Percentiles rank a stretch among this genome's conserved stretches.
phyloP scores from a whole-genome alignment of 2,329 filamentous ascomycete genomes.

The Aureobasidium lini region DNA sequence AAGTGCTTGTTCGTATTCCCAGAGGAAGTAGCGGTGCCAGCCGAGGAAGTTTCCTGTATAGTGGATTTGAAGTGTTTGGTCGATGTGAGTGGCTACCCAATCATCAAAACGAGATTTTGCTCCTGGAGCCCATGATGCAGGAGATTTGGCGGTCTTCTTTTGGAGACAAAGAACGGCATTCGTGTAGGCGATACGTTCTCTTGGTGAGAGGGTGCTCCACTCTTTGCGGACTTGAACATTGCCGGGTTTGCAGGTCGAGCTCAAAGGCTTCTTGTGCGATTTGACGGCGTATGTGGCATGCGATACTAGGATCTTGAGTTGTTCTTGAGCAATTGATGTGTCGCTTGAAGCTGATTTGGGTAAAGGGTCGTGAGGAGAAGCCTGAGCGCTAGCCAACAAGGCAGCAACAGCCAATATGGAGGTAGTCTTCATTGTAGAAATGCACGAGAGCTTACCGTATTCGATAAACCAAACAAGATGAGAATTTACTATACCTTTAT shows the following conservation, averaged over 20 bases:
- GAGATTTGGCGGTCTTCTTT: slow-evolving; percentile 21
- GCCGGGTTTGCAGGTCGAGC: not conserved
- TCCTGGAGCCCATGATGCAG: slow-evolving; percentile 15
- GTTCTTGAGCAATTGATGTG: not conserved
- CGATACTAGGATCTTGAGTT: not conserved
- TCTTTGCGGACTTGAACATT: slow-evolving; percentile 15
- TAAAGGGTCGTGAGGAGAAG: not conserved
- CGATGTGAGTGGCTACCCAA: slow-evolving; percentile 16
- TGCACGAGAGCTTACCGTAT: not conserved
- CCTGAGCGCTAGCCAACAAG: not conserved
- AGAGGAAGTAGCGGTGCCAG: slow-evolving; percentile 33
- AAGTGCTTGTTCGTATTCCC: slow-evolving; percentile 34
- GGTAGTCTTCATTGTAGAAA: not conserved
- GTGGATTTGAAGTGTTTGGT: slow-evolving; percentile 16
- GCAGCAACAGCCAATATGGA: not conserved
- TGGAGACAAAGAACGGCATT: slow-evolving; percentile 21
- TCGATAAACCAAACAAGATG: not conserved
- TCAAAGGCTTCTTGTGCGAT: not conserved
- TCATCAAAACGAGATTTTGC: slow-evolving; percentile 17
- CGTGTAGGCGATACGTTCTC: slow-evolving; percentile 21
- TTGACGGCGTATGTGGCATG: not conserved
- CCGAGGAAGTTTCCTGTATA: slow-evolving; percentile 26
- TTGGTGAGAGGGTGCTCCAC: slow-evolving; percentile 19
- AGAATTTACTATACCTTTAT: not conserved
- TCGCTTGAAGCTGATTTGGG: not conserved